These are phyloP conservation scores for Saussurea involucrata DNA, from an alignment of 129 eudicot genomes.

Conservation along the genomic window DNA sequence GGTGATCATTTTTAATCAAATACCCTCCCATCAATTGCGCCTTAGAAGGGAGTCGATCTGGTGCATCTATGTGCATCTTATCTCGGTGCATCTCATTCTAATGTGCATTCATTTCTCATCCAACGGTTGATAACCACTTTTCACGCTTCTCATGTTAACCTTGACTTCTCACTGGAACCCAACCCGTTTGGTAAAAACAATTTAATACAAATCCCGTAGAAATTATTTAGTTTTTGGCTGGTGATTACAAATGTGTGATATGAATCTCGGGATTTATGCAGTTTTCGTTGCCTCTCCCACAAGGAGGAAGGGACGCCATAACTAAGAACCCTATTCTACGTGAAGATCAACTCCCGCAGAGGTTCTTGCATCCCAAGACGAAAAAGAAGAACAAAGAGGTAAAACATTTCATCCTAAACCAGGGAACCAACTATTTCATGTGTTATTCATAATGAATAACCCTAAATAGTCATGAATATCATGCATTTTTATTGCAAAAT, in stretches of 20 bases:
- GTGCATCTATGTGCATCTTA: no score
- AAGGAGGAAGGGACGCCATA: constrained; percentile 89
- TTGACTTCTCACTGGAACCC: no score
- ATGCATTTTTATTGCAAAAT: no score
- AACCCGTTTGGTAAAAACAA: neutral
- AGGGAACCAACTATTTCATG: neutral
- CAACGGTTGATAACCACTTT: no score
- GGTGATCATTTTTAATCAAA: no score
- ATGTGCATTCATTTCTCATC: no score
- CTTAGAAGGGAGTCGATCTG: no score
- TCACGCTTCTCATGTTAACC: no score
- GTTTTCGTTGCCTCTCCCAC: constrained; percentile 92
- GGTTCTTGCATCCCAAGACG: constrained; percentile 60
- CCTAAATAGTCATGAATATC: no score
- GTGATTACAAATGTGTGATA: neutral
- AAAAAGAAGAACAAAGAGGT: constrained; percentile 88
- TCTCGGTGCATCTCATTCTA: no score
- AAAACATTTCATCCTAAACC: neutral
- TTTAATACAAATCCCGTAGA: neutral
- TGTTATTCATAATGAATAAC: neutral
- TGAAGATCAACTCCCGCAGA: constrained; percentile 88
- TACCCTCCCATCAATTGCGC: no score
- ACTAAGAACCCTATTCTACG: constrained; percentile 89
- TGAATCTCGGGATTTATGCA: constrained; percentile 29
- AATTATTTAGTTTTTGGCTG: neutral